phyloP scores from a whole-genome alignment of 352 stramenopile genomes.

The Phytophthora boehmeriae region DNA sequence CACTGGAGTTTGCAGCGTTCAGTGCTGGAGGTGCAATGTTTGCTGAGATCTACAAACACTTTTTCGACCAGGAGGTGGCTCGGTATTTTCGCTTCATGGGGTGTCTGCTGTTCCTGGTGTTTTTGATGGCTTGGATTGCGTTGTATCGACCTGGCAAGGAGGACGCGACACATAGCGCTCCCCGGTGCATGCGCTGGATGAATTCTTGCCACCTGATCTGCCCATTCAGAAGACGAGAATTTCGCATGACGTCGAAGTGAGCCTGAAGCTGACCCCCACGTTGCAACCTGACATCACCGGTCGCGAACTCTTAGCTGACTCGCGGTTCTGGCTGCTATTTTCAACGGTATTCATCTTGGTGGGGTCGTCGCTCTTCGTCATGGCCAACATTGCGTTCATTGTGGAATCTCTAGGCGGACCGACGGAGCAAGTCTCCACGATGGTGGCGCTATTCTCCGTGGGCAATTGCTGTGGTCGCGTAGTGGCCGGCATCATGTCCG shows the following conservation, averaged over 20 bases:
- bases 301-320: slow-evolving; percentile 46
- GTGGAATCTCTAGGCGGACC: slow-evolving; percentile 59
- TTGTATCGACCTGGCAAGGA: slow-evolving; percentile 42
- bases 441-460: slow-evolving; percentile 77
- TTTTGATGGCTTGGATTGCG: slow-evolving; percentile 56
- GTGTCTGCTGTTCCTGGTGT: slow-evolving; percentile 52
- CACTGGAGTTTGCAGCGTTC: slow-evolving; percentile 65
- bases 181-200: slow-evolving; percentile 42
- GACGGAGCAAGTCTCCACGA: slow-evolving; percentile 58
- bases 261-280: slow-evolving; percentile 11
- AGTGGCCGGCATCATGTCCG: slow-evolving; percentile 60
- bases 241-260: slow-evolving; percentile 8
- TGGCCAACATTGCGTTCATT: slow-evolving; percentile 85
- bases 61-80: slow-evolving; percentile 56
- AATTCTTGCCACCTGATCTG: too few species aligned
- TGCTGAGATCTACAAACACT: slow-evolving; percentile 65
- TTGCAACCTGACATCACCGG: slow-evolving; percentile 54
- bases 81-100: slow-evolving; percentile 79
- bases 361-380: slow-evolving; percentile 74
- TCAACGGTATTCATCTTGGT: slow-evolving; percentile 75
- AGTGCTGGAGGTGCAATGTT: slow-evolving; percentile 76
- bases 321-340: slow-evolving; percentile 75
- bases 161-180: slow-evolving; percentile 8
- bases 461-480: slow-evolving; percentile 67
- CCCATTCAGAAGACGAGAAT: slow-evolving; percentile 17